Evolutionary conservation across 352 stramenopile genomes (phyloP).

Genomic region (Phytophthora kernoviae): DNA sequence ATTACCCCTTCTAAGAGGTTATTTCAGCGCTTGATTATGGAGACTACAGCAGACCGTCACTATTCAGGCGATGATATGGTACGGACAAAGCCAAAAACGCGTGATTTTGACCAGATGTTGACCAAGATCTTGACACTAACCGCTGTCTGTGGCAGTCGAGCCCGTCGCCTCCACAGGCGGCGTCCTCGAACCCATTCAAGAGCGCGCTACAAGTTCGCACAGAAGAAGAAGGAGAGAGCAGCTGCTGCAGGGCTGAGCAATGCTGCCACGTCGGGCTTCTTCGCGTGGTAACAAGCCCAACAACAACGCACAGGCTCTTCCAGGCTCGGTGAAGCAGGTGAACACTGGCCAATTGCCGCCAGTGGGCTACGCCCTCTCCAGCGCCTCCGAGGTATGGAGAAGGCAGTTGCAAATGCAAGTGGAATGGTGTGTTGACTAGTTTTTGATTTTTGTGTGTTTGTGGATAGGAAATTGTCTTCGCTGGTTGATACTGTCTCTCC

Average conservation of each 20-base stretch:
- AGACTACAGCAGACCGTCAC: neutral
- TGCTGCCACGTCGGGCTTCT: conserved; percentile 68
- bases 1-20: no score
- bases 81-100: neutral
- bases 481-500: conserved; percentile 22
- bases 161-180: conserved; percentile 23
- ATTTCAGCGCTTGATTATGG: neutral
- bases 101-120: neutral
- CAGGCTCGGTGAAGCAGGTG: conserved; percentile 78
- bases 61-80: neutral
- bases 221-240: conserved; percentile 75
- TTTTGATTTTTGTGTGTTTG: neutral
- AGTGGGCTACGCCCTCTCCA: conserved; percentile 70
- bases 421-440: neutral
- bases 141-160: conserved; percentile 24
- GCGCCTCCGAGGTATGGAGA: conserved; percentile 45
- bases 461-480: conserved; percentile 45
- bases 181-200: conserved; percentile 74
- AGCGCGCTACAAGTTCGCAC: conserved; percentile 83
- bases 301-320: conserved; percentile 52
- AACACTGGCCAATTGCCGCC: conserved; percentile 72
- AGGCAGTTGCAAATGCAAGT: neutral
- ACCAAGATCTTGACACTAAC: neutral
- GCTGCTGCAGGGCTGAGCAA: conserved; percentile 31
- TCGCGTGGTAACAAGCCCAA: conserved; percentile 46